A percentile compares a stretch with the other conserved stretches of the same genome.
Evolutionary conservation across 495 filamentous ascomycete genomes (phyloP).

Genomic region (Daldinia decipiens): DNA sequence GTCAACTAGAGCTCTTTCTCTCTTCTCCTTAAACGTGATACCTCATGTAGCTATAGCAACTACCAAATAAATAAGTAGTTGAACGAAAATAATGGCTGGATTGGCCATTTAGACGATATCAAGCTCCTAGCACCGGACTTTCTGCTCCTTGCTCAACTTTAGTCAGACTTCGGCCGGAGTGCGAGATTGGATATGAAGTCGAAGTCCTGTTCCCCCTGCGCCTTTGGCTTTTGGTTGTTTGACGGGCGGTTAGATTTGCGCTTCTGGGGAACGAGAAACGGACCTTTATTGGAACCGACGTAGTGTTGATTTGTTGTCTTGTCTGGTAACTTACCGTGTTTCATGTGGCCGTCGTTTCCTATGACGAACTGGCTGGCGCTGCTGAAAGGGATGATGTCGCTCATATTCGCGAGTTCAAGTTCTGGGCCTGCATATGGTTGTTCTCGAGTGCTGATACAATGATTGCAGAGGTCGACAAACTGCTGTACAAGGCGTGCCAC

Average conservation of each 20-base stretch:
- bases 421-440: background rate
- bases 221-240: background rate
- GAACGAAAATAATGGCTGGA: background rate
- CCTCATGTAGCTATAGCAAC: too few species aligned
- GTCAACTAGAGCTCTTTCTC: background rate
- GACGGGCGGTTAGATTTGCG: background rate
- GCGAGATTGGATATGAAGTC: background rate
- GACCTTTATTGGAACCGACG: background rate
- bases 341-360: background rate
- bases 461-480: background rate
- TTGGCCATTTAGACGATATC: background rate
- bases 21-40: too few species aligned
- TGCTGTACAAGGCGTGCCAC: background rate
- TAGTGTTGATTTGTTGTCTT: background rate
- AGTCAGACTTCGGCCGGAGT: background rate
- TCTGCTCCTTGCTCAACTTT: background rate
- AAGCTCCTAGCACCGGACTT: background rate
- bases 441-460: background rate
- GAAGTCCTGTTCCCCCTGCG: background rate
- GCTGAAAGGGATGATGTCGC: background rate
- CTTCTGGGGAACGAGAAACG: background rate
- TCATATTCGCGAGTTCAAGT: background rate
- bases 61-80: background rate
- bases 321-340: background rate
- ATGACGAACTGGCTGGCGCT: background rate